Evolutionary conservation across 768 basidiomycete species (phyloP).

Genomic region (Dendrothele bispora): DNA sequence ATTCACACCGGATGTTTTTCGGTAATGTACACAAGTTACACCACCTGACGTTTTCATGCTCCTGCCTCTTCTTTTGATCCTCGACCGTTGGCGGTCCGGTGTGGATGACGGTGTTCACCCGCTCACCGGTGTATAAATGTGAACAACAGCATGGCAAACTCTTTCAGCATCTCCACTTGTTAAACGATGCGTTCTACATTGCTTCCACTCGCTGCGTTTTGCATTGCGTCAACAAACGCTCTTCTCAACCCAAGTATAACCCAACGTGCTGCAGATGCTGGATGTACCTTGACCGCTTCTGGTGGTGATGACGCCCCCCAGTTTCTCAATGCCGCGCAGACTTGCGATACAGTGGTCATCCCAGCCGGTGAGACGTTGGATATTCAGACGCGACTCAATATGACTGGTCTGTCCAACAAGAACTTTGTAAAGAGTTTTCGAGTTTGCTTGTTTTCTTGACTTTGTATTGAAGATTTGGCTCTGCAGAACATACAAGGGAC

Average conservation of each 20-base stretch:
- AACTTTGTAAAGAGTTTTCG: too few relatives aligned
- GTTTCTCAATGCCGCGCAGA: conserved; percentile 42
- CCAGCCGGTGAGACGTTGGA: conserved; percentile 48
- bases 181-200: neutral
- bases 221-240: neutral
- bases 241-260: neutral
- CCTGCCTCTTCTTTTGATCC: too few relatives aligned
- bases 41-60: too few relatives aligned
- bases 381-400: conserved; percentile 50
- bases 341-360: conserved; percentile 41
- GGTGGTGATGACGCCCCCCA: conserved; percentile 54
- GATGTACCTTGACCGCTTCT: conserved; percentile 42
- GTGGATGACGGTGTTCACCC: too few relatives aligned
- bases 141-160: too few relatives aligned
- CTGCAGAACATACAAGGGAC: conserved; percentile 49
- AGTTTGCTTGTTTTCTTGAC: too few relatives aligned
- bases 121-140: too few relatives aligned
- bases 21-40: too few relatives aligned
- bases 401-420: conserved; percentile 50
- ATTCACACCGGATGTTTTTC: too few relatives aligned
- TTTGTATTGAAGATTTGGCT: neutral
- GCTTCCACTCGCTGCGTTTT: neutral
- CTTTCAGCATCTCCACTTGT: too few relatives aligned
- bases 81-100: too few relatives aligned
- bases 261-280: neutral